Base-by-base conservation (phyloP, 2,329 filamentous ascomycete genomes). In the Verticillium nonalfalfae region DNA sequence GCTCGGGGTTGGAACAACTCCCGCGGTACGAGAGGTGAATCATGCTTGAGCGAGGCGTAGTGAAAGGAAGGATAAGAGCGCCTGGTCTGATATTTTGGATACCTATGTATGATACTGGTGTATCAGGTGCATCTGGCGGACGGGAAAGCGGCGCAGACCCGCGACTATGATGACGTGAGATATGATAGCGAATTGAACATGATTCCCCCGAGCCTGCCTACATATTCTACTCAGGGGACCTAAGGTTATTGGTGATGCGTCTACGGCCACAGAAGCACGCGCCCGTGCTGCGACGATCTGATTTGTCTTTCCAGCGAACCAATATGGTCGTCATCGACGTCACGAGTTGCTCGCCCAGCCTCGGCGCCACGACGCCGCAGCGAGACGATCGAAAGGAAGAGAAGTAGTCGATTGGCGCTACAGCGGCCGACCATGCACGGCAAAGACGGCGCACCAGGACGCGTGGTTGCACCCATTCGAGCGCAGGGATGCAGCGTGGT, bases 1-100 rank as follows among this genome's bases (percentile, higher is more conserved):
- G 15, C 13, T 31, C 55, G 15, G 60, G 60, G 36, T 60, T 60
- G n/a, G 73, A 75, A 61, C 73, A 67, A 13, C 65, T 75, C 58
- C 73, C 73, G 14, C 71, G 65, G 65, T 75, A 75, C 60, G 73
- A 75, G 63, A 68, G 73, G 65, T 75, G 65, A 71, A 13, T 14
- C 26, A 14, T 35, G 45, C 7, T 15, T 36, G n/a, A 40, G 61
- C 14, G 50, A 63, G n/a, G 61, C 52, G 10, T 59, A 18, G 61
- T 56, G 56, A 14, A 15, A 40, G 36, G 14, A 14, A 38, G 39
- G 13, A 15, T 3, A 18, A 21, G 45, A 18, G 45, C 10, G 45
- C 10, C 18, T 52, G n/a, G 26, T 4, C 4, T 31, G 11, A 52
- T 21, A 36, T 36, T 31, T 45, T 45, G 13, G 45, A 18, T 21